Percentiles rank a stretch among this genome's conserved stretches.
phyloP scores from a whole-genome alignment of 495 filamentous ascomycete genomes.

The Amphirosellinia nigrospora region DNA sequence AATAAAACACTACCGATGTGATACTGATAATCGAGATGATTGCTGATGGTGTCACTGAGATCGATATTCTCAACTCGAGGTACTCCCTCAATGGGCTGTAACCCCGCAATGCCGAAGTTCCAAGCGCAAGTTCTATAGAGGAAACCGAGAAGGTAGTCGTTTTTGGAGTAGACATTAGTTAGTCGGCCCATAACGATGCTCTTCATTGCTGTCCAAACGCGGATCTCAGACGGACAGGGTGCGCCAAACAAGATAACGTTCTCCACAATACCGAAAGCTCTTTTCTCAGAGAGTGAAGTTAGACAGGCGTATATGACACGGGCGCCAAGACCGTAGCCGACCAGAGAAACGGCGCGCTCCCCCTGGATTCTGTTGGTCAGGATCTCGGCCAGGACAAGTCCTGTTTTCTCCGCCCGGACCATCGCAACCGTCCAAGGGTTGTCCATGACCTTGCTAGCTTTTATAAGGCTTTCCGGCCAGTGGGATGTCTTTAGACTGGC shows the following conservation, averaged over 20 bases:
- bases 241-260: constrained; percentile 83
- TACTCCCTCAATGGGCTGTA: constrained; percentile 60
- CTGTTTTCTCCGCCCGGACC: constrained; percentile 84
- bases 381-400: constrained; percentile 82
- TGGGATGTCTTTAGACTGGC: constrained; percentile 69
- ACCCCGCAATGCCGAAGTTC: constrained; percentile 62
- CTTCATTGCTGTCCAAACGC: constrained; percentile 60
- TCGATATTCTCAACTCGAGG: constrained; percentile 64
- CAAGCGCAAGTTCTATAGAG: constrained; percentile 61
- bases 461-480: constrained; percentile 79
- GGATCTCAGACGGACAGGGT: constrained; percentile 68
- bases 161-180: constrained; percentile 65
- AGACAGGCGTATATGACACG: constrained; percentile 87
- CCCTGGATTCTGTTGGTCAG: constrained; percentile 88
- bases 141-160: constrained; percentile 67
- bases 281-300: constrained; percentile 72
- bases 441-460: constrained; percentile 81
- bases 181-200: constrained; percentile 62
- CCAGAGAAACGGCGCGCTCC: constrained; percentile 82
- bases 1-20: constrained; percentile 60
- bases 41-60: constrained; percentile 58
- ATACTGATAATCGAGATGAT: constrained; percentile 62
- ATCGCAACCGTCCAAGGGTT: constrained; percentile 89
- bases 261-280: constrained; percentile 86
- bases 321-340: constrained; percentile 92